Evolutionary conservation across 23 red algal genomes (phyloP), one percentile per base, ranked within the genome.

Genomic region (Pyropia haitanensis): DNA sequence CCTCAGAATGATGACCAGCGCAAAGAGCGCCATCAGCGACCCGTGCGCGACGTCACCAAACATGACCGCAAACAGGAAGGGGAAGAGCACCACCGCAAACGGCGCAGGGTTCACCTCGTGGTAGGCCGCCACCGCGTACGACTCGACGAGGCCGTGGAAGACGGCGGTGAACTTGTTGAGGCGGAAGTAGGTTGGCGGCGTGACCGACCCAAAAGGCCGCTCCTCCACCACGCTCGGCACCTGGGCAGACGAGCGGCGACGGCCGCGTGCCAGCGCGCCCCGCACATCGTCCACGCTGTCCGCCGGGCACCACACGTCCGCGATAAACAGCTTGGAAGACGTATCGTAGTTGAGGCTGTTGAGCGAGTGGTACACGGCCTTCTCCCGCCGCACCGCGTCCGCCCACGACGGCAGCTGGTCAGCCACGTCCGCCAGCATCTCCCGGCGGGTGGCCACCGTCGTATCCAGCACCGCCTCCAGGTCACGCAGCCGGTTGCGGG

Each of bases 41-140:
- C 92, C 92, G 75, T 96, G 92, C 23, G 85, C 92, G 67, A 96
- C 70, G 70, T 96, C 92, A 20, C 92, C 92, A 85, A 96, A 96
- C 92, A 96, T 96, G 24, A 96, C 82, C 19, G 85, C 92, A 64
- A 96, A 96, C 60, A 96, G 67, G 61, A 96, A 96, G 1, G 92
- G 92, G 78, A 96, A 96, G 17, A 85, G 78, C 19, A 85, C 61
- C 18, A 96, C 81, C 24, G 86, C 65, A 74, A 88, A 96, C 52
- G 85, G 84, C 14, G 92, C 92, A 14, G 92, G 92, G 32, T 96
- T 96, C 60, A 89, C 84, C 56, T 96, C 92, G 31, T 96, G 73
- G 71, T 96, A 96, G 25, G 75, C 71, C 1, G 92, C 79, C 2
- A 96, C 72, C 53, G 85, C 92, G 62, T 96, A 96, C n/a, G 84